phyloP scores from a whole-genome alignment of 2,329 filamentous ascomycete genomes.

The Colletotrichum echinochloae region DNA sequence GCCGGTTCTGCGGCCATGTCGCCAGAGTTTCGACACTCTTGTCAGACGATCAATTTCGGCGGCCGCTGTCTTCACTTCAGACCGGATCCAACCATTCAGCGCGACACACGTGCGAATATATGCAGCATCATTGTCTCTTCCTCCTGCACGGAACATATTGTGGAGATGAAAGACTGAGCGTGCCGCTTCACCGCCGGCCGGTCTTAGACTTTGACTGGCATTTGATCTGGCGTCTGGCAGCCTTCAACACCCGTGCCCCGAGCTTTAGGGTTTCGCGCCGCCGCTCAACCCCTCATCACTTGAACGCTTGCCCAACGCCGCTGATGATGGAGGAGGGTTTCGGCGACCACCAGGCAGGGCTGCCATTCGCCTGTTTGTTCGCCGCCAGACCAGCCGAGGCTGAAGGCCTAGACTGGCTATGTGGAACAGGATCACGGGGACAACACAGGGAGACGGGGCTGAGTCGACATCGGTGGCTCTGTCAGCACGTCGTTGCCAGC shows the following conservation, averaged over 20 bases:
- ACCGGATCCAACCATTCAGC: constrained; percentile 19
- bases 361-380: constrained; percentile 34
- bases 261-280: constrained; percentile 24
- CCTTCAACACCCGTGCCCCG: constrained; percentile 24
- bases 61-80: constrained; percentile 12
- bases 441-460: constrained; percentile 10
- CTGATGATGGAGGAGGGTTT: constrained; percentile 28
- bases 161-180: constrained; percentile 39
- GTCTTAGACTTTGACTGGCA: constrained; percentile 37
- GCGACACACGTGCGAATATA: constrained; percentile 28
- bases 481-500: constrained; percentile 14
- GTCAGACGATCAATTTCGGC: constrained; percentile 20
- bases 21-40: constrained; percentile 15
- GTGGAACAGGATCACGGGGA: constrained; percentile 14
- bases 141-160: constrained; percentile 30
- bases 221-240: constrained; percentile 32
- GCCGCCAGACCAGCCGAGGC: constrained; percentile 14
- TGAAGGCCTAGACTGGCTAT: constrained; percentile 30
- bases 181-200: constrained; percentile 35
- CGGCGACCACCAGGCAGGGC: constrained; percentile 4
- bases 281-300: constrained; percentile 28
- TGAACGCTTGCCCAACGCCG: constrained; percentile 34
- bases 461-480: constrained; percentile 31
- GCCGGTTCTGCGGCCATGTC: constrained; percentile 19
- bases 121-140: constrained; percentile 20